Evolutionary conservation across 2,329 filamentous ascomycete genomes (phyloP).

Genomic region (Camptophora hylomeconis): DNA sequence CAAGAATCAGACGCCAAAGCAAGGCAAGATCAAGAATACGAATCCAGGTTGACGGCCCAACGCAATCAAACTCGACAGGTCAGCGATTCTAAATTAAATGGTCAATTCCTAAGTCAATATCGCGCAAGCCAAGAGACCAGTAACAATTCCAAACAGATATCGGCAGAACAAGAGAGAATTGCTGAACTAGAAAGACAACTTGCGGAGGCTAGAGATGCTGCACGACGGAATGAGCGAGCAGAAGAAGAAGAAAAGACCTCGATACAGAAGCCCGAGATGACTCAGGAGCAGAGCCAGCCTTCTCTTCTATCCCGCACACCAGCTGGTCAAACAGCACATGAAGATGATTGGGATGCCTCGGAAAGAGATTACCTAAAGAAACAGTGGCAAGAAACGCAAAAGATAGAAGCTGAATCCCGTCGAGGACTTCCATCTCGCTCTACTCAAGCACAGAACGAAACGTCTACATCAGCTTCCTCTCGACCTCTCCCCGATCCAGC

Average conservation of each 20-base stretch:
- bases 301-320: constrained; percentile 14
- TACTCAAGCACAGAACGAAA: constrained; percentile 1
- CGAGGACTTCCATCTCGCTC: constrained; percentile 11
- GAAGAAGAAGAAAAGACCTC: constrained; percentile 28
- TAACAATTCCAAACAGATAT: constrained; percentile 18
- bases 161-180: constrained; percentile 52
- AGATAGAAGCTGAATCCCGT: constrained; percentile 17
- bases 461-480: constrained; percentile 9
- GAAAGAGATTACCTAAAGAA: constrained; percentile 47
- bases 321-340: constrained; percentile 32
- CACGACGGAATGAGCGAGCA: constrained; percentile 41
- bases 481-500: constrained; percentile 36
- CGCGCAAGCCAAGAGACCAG: constrained; percentile 51
- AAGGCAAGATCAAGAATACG: constrained; percentile 60
- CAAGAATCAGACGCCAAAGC: constrained; percentile 56
- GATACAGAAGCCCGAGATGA: constrained; percentile 13
- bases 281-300: constrained; percentile 7
- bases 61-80: constrained; percentile 46
- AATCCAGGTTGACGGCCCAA: constrained; percentile 54
- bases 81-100: constrained; percentile 58
- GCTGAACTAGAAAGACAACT: constrained; percentile 66
- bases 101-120: constrained; percentile 80
- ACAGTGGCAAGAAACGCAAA: constrained; percentile 38
- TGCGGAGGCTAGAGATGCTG: constrained; percentile 44
- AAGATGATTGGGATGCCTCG: constrained; percentile 46